Evolutionary conservation across 371 early-diverging fungal species (phyloP).

Genomic region (Rhizomucor miehei): DNA sequence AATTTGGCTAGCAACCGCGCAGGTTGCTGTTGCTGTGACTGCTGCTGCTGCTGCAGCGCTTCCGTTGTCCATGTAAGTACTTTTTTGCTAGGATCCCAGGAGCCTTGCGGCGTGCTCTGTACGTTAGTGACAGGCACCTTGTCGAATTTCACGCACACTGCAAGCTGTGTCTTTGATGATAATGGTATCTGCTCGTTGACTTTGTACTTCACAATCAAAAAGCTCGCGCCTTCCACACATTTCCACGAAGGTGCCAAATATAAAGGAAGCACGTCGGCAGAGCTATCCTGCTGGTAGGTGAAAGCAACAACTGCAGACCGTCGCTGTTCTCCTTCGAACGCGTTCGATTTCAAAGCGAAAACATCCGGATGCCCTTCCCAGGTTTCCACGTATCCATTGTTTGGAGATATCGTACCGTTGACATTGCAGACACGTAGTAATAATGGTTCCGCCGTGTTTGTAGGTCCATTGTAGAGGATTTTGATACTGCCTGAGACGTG

Average conservation of each 20-base stretch:
- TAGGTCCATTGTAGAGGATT: slow-evolving; percentile 17
- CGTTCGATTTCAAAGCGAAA: slow-evolving; percentile 10
- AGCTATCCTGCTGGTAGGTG: slow-evolving; percentile 7
- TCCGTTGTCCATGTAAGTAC: slow-evolving; percentile 17
- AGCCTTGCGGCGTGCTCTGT: slow-evolving; percentile 23
- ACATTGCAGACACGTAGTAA: slow-evolving; percentile 5
- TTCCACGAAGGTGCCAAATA: slow-evolving; percentile 19
- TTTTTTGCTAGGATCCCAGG: slow-evolving; percentile 15
- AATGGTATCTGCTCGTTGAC: background rate
- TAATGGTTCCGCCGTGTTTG: slow-evolving; percentile 6
- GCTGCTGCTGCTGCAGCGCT: background rate
- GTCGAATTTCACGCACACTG: slow-evolving; percentile 11
- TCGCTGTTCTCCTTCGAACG: slow-evolving; percentile 9
- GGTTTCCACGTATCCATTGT: slow-evolving; percentile 15
- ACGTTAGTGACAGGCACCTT: slow-evolving; percentile 7
- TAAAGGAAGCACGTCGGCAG: slow-evolving; percentile 4
- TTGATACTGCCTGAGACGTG: slow-evolving; percentile 13
- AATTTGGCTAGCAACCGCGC: slow-evolving; percentile 22
- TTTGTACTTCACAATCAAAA: slow-evolving; percentile 18
- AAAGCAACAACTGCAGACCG: slow-evolving; percentile 16
- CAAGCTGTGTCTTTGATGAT: slow-evolving; percentile 8
- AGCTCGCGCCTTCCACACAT: slow-evolving; percentile 7
- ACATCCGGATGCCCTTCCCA: slow-evolving; percentile 12
- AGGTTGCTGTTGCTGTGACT: background rate
- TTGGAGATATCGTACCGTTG: slow-evolving; percentile 2